Evolutionary conservation across 169 alveolate species (phyloP).

Genomic region (Miamiensis avidus): DNA sequence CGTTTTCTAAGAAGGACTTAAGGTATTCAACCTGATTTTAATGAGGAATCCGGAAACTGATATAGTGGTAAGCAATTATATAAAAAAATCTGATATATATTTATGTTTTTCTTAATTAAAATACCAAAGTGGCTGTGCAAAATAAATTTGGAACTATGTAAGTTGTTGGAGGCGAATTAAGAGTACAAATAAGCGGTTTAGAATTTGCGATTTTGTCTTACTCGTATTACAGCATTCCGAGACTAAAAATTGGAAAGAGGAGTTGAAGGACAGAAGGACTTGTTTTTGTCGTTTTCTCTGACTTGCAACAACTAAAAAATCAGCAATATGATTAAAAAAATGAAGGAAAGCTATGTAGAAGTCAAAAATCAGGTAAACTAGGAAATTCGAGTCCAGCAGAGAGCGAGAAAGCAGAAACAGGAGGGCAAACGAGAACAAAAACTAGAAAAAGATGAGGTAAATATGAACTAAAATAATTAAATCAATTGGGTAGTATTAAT

Average conservation of each 20-base stretch:
- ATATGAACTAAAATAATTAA: too few species aligned
- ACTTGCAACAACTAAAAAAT: conserved; percentile 55
- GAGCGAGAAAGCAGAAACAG: conserved; percentile 25
- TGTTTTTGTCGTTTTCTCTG: conserved; percentile 46
- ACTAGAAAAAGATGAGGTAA: conserved; percentile 63
- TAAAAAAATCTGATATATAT: too few species aligned
- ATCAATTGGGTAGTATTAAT: too few species aligned
- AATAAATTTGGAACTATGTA: conserved; percentile 52
- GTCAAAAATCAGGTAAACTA: conserved; percentile 47
- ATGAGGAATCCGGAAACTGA: conserved; percentile 46
- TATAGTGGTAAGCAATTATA: conserved; percentile 15
- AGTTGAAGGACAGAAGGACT: conserved; percentile 50
- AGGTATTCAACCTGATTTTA: conserved; percentile 43
- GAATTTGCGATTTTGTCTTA: conserved; percentile 50
- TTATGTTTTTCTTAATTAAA: too few species aligned
- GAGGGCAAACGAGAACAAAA: conserved; percentile 16
- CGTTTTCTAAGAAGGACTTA: conserved; percentile 44
- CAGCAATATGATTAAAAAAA: conserved; percentile 46
- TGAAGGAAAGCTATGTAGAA: conserved; percentile 42
- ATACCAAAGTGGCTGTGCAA: conserved; percentile 35
- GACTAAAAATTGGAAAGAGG: conserved; percentile 51
- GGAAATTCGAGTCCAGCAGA: conserved; percentile 51
- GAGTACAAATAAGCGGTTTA: conserved; percentile 52
- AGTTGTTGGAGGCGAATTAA: conserved; percentile 55
- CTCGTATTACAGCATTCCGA: conserved; percentile 45